These are phyloP conservation scores for Psilocybe azurescens DNA, from an alignment of 768 basidiomycete species.

Conservation along the genomic window DNA sequence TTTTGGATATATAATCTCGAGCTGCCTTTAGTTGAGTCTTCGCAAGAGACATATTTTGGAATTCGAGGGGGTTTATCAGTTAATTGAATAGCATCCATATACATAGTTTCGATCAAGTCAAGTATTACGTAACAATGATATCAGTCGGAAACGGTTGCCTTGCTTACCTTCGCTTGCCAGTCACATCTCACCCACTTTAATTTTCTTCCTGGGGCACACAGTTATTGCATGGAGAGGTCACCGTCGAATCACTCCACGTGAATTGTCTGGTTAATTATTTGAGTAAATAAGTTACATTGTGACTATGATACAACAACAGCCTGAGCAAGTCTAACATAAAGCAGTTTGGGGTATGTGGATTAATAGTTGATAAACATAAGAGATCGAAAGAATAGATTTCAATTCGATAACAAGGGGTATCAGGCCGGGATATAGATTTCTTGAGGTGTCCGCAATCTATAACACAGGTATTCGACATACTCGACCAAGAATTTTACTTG, in stretches of 20 bases:
- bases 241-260: too few relatives aligned
- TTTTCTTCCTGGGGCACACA: too few relatives aligned
- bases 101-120: too few relatives aligned
- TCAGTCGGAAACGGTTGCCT: too few relatives aligned
- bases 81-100: neutral
- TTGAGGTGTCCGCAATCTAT: slow-evolving; percentile 3
- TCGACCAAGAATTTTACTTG: slow-evolving; percentile 87
- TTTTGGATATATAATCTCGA: slow-evolving; percentile 75
- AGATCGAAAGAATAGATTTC: neutral
- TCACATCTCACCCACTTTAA: too few relatives aligned
- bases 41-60: slow-evolving; percentile 47
- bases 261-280: too few relatives aligned
- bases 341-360: neutral
- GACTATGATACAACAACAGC: too few relatives aligned
- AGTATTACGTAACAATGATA: too few relatives aligned
- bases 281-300: too few relatives aligned
- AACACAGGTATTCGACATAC: slow-evolving; percentile 61
- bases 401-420: slow-evolving; percentile 1
- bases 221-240: too few relatives aligned
- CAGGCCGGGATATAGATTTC: neutral
- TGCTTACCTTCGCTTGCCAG: too few relatives aligned
- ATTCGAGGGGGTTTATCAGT: neutral
- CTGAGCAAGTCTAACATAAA: too few relatives aligned
- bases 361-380: neutral
- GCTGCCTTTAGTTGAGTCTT: slow-evolving; percentile 83